Percentiles rank a stretch among this genome's conserved stretches.
Evolutionary conservation across 495 filamentous ascomycete genomes (phyloP).

Genomic region (Podospora conica): DNA sequence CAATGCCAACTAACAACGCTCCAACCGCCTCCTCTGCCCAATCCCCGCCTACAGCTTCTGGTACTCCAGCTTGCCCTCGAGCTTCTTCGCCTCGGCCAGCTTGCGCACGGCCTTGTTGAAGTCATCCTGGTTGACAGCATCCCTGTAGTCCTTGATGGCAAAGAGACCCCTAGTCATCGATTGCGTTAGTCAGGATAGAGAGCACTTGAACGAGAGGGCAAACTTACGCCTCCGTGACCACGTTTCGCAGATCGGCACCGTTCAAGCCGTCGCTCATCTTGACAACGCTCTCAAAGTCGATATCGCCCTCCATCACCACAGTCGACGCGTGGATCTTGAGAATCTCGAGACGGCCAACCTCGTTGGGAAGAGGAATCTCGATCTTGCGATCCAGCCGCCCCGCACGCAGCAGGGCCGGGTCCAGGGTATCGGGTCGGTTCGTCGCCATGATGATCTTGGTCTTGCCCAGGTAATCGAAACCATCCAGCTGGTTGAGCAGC

Average conservation of each 20-base stretch:
- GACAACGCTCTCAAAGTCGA: slow-evolving; percentile 98
- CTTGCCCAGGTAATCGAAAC: slow-evolving; percentile 98
- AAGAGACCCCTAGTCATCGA: slow-evolving; percentile 66
- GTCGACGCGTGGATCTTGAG: slow-evolving; percentile 93
- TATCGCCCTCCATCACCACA: slow-evolving; percentile 86
- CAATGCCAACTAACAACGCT: not conserved
- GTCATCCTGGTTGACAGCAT: slow-evolving; percentile 94
- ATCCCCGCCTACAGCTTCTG: slow-evolving; percentile 69
- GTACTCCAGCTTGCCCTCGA: slow-evolving; percentile 97
- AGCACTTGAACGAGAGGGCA: not conserved
- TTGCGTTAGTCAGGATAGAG: slow-evolving; percentile 24
- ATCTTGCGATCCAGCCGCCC: slow-evolving; percentile 96
- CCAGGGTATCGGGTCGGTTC: slow-evolving; percentile 95
- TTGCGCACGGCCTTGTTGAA: slow-evolving; percentile 98
- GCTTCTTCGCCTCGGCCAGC: slow-evolving; percentile 94
- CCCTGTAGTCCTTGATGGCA: slow-evolving; percentile 94
- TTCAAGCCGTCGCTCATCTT: slow-evolving; percentile 99
- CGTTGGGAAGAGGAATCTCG: slow-evolving; percentile 98
- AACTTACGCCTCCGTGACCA: slow-evolving; percentile 96
- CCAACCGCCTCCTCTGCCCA: not conserved
- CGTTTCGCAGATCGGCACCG: slow-evolving; percentile 94
- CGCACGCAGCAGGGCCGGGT: slow-evolving; percentile 88
- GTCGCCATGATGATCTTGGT: slow-evolving; percentile 99
- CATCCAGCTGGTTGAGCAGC: slow-evolving; percentile 95
- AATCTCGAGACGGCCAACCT: slow-evolving; percentile 95